Percentiles rank a stretch among this genome's conserved stretches.
These are phyloP conservation scores for Mortierella antarctica DNA, from an alignment of 192 early-diverging fungal genomes.

Conservation along the genomic window DNA sequence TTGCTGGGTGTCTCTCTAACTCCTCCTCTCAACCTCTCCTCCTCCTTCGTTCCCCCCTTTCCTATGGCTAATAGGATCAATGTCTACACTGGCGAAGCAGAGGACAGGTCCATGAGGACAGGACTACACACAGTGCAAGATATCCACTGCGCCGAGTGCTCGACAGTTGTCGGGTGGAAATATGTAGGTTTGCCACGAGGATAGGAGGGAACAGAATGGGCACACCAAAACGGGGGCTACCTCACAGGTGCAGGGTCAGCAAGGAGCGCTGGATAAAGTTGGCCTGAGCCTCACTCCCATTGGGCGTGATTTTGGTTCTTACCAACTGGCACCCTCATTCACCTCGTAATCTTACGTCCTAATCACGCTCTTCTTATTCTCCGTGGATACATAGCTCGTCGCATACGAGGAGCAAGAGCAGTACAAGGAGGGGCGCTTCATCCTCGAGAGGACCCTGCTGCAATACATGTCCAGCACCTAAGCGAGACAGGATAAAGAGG, in stretches of 20 bases:
- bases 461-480: slow-evolving; percentile 9
- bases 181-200: slow-evolving; percentile 56
- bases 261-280: too few species aligned
- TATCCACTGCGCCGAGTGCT: slow-evolving; percentile 70
- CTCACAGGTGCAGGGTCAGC: too few species aligned
- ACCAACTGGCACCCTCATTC: not conserved
- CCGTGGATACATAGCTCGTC: slow-evolving; percentile 15
- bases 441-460: slow-evolving; percentile 72
- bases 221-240: too few species aligned
- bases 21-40: not conserved
- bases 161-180: slow-evolving; percentile 69
- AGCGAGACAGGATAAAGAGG: not conserved
- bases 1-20: slow-evolving; percentile 15
- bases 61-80: slow-evolving; percentile 56
- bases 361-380: slow-evolving; percentile 1
- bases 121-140: slow-evolving; percentile 78
- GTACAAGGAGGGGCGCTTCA: slow-evolving; percentile 85
- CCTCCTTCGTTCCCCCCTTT: not conserved
- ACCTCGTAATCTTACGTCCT: not conserved
- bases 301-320: too few species aligned
- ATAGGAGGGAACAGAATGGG: too few species aligned
- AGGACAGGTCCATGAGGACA: slow-evolving; percentile 76
- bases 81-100: slow-evolving; percentile 62
- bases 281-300: too few species aligned
- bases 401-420: slow-evolving; percentile 72